A percentile compares a stretch with the other conserved stretches of the same genome.
phyloP scores from a whole-genome alignment of 129 eudicot genomes.

The Helianthus annuus region HanXRQr2.0-SUNRISE NC_035433.2:72816009-72816508 shows the following conservation, averaged over 20 bases:
- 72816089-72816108: too few species aligned
- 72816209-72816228: neutral
- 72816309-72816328: slow-evolving; percentile 2
- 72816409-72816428: slow-evolving; percentile 7
- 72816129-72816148: too few species aligned
- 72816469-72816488: neutral
- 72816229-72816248: slow-evolving; percentile 12
- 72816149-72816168: too few species aligned
- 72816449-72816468: slow-evolving; percentile 7
- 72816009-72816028: too few species aligned
- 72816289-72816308: slow-evolving; percentile 7
- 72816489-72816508: neutral
- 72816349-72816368: slow-evolving; percentile 18
- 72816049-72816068: too few species aligned
- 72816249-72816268: slow-evolving; percentile 28
- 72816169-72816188: too few species aligned
- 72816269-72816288: slow-evolving; percentile 26
- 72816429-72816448: slow-evolving; percentile 2
- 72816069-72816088: too few species aligned
- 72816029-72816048: too few species aligned
- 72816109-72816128: too few species aligned
- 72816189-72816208: slow-evolving; percentile 19
- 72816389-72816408: neutral
- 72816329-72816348: slow-evolving; percentile 11
- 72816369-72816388: neutral